Base-by-base conservation (phyloP, 2,329 filamentous ascomycete species). In the Cladorrhinum sp. region DNA sequence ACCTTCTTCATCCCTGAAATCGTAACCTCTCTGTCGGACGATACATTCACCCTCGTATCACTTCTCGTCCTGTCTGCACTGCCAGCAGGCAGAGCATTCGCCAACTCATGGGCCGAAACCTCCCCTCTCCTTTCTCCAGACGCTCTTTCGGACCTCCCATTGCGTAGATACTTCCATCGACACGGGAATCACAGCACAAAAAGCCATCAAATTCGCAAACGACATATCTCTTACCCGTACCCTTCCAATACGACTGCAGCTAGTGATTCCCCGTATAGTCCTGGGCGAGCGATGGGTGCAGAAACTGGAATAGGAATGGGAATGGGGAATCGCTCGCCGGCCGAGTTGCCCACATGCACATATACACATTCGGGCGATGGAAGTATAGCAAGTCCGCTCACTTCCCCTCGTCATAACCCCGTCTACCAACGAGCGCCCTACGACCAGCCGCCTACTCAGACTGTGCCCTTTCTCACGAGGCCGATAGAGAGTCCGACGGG, bases 21-120 rank as follows among this genome's bases (percentile, higher is more conserved):
- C 3, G 70, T 73, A 14, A 73, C 73, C 24, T 73, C 79, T 65
- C 64, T 79, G 7, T 67, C 79, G 48, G 73, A 77, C 65, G 77
- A 77, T 49, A 68, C 72, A n/a, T 52, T 79, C 2, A 74, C 79
- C 8, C 69, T 80, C 16, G 42, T 76, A 2, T 69, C 73, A 8
- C 70, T 70, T 50, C 58, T 73, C 7, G 66, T 79, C 10, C 64
- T 80, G 6, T 72, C 73, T 1, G 55, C 71, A 1, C 70, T 74
- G 28, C 74, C 77, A 2, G 77, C 76, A 0, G 77, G 77, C 0
- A 63, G 66, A 6, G 75, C 74, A 0, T 80, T 80, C 54, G 74
- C 75, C 2, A 59, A 63, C 0, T 72, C 75, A 3, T 79, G 79
- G 77, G 67, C 68, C n/a, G 64, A 72, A 14, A 79, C 76, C 2